Conservation (phyloP, 805 yeast species). For the Starmerella sp. region DNA sequence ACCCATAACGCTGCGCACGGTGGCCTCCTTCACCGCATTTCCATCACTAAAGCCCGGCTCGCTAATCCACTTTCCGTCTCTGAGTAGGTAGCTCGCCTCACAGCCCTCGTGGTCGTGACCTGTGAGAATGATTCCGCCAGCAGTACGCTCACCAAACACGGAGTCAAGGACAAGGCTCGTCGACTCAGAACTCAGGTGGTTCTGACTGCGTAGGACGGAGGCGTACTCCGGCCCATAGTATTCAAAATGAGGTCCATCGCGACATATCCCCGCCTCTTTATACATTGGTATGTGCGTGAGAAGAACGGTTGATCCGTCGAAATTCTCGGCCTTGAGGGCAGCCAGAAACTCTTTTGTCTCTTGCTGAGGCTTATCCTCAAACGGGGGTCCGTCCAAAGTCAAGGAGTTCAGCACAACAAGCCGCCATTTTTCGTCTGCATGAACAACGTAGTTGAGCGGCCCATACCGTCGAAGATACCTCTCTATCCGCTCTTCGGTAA, state of each 20-base stretch:
- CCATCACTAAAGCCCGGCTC: slow-evolving; percentile 12
- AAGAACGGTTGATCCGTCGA: slow-evolving; percentile 68
- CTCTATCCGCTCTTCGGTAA: slow-evolving; percentile 80
- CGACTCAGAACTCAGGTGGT: slow-evolving; percentile 61
- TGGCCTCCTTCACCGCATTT: slow-evolving; percentile 41
- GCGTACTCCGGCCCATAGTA: slow-evolving; percentile 47
- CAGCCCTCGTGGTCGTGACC: slow-evolving; percentile 98
- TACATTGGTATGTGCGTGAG: slow-evolving; percentile 84
- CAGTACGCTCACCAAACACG: slow-evolving; percentile 44
- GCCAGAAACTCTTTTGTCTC: slow-evolving; percentile 67
- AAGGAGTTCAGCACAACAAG: slow-evolving; percentile 78
- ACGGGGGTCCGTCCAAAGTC: slow-evolving; percentile 80
- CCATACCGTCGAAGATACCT: slow-evolving; percentile 70
- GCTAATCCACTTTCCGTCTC: slow-evolving; percentile 18
- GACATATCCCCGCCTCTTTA: slow-evolving; percentile 70
- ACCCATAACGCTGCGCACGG: slow-evolving; percentile 93
- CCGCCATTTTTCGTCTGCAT: slow-evolving; percentile 58
- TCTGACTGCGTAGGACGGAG: slow-evolving; percentile 69
- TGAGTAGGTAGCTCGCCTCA: slow-evolving; percentile 42
- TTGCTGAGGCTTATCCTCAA: slow-evolving; percentile 55
- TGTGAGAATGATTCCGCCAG: slow-evolving; percentile 63
- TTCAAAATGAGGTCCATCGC: slow-evolving; percentile 68
- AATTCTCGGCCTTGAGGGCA: slow-evolving; percentile 38
- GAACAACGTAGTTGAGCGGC: slow-evolving; percentile 62
- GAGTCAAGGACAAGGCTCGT: slow-evolving; percentile 57